These are phyloP conservation scores for Pontederia crassipes DNA, from an alignment of 176 grass and related monocot genomes.

Conservation along the genomic window DNA sequence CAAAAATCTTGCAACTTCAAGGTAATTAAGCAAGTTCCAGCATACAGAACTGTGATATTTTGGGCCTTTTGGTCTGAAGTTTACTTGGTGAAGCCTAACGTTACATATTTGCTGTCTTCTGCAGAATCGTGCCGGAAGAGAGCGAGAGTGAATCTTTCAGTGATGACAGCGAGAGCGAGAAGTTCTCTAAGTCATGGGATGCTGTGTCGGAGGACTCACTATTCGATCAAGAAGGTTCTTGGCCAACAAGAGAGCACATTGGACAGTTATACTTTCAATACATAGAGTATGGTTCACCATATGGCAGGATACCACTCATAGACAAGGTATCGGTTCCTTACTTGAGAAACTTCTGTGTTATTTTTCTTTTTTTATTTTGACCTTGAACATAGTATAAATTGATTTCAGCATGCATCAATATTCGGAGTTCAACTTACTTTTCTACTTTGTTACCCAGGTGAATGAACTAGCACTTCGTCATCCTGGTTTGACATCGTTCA, in stretches of 20 bases:
- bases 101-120: not conserved
- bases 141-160: slow-evolving; percentile 69
- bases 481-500: slow-evolving; percentile 38
- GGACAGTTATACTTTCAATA: slow-evolving; percentile 44
- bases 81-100: too few species aligned
- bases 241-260: slow-evolving; percentile 18
- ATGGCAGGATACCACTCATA: slow-evolving; percentile 38
- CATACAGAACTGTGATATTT: too few species aligned
- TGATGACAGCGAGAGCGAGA: slow-evolving; percentile 40
- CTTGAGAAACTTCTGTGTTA: not conserved
- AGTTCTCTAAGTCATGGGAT: slow-evolving; percentile 47
- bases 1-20: not conserved
- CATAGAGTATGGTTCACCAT: slow-evolving; percentile 47
- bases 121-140: slow-evolving; percentile 18
- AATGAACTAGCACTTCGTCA: slow-evolving; percentile 35
- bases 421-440: slow-evolving; percentile 6
- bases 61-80: too few species aligned
- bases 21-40: not conserved
- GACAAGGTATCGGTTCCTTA: slow-evolving; percentile 36
- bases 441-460: slow-evolving; percentile 20
- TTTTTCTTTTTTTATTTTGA: not conserved
- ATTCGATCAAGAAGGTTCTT: slow-evolving; percentile 14
- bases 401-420: not conserved
- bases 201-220: slow-evolving; percentile 30
- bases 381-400: not conserved